A percentile compares a stretch with the other conserved stretches of the same genome.
phyloP scores from a whole-genome alignment of 2,329 filamentous ascomycete genomes.

The Penicillium nordicum region DNA sequence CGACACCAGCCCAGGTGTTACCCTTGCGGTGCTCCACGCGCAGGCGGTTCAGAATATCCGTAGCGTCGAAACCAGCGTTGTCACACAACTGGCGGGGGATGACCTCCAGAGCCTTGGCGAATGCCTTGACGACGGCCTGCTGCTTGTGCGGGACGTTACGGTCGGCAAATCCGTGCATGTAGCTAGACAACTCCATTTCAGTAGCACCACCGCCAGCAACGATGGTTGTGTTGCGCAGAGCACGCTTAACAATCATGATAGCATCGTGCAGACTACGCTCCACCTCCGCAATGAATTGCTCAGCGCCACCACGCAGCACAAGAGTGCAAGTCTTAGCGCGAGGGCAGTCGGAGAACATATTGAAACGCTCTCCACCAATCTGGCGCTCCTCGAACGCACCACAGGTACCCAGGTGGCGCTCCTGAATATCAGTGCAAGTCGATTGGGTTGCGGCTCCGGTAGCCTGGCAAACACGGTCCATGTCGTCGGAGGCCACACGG shows the following conservation, averaged over 20 bases:
- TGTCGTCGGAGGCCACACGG: conserved; percentile 83
- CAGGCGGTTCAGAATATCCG: conserved; percentile 93
- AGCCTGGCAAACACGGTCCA: conserved; percentile 93
- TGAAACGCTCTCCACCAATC: conserved; percentile 95
- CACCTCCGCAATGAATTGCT: conserved; percentile 98
- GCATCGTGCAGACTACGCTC: conserved; percentile 97
- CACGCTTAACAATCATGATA: conserved; percentile 99
- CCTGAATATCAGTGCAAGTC: conserved; percentile 90
- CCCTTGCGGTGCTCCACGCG: conserved; percentile 95
- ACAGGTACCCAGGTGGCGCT: conserved; percentile 86
- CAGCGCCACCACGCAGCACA: conserved; percentile 88
- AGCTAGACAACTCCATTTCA: conserved; percentile 96
- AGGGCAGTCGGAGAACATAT: conserved; percentile 96
- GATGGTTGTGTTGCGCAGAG: conserved; percentile 89
- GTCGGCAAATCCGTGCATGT: conserved; percentile 89
- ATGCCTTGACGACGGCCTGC: conserved; percentile 95
- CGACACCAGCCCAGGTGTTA: conserved; percentile 90
- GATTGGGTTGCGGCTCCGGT: conserved; percentile 90
- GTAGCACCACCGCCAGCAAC: conserved; percentile 91
- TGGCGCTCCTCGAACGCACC: conserved; percentile 91
- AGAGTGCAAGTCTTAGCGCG: conserved; percentile 95
- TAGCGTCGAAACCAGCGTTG: conserved; percentile 97
- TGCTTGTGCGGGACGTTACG: conserved; percentile 92
- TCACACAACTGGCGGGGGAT: conserved; percentile 97
- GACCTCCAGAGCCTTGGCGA: conserved; percentile 94